phyloP scores from a whole-genome alignment of 2,329 filamentous ascomycete genomes.

The Sphaerulina musiva region DNA sequence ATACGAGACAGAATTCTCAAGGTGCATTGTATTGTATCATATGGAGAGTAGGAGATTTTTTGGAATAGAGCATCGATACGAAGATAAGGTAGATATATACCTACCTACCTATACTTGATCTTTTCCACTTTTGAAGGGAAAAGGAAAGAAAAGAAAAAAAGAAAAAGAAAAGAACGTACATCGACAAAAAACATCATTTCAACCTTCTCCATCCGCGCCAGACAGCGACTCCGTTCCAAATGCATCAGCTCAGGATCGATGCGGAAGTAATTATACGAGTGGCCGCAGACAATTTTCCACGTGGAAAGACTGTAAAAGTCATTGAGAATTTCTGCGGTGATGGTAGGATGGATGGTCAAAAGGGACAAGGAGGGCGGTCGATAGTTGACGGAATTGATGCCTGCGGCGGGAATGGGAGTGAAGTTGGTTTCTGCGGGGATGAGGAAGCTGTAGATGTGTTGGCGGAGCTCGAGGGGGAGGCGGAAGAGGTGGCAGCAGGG shows the following conservation, averaged over 20 bases:
- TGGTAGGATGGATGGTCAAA: slow-evolving; percentile 25
- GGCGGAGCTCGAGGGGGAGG: slow-evolving; percentile 42
- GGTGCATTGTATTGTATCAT: too few species aligned
- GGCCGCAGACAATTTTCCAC: slow-evolving; percentile 32
- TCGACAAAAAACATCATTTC: slow-evolving; percentile 34
- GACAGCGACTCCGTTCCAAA: slow-evolving; percentile 20
- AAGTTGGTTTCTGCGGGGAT: slow-evolving; percentile 26
- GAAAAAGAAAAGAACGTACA: too few species aligned
- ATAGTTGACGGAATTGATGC: slow-evolving; percentile 33
- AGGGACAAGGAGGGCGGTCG: slow-evolving; percentile 23
- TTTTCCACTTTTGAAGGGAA: too few species aligned
- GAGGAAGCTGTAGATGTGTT: slow-evolving; percentile 38
- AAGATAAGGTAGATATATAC: too few species aligned
- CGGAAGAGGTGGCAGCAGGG: slow-evolving; percentile 14
- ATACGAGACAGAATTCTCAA: too few species aligned
- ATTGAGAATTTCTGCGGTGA: slow-evolving; percentile 29
- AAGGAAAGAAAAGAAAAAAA: too few species aligned
- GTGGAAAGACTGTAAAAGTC: slow-evolving; percentile 31
- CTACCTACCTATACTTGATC: too few species aligned
- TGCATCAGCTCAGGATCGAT: slow-evolving; percentile 30
- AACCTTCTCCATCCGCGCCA: slow-evolving; percentile 26
- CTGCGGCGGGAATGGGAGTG: slow-evolving; percentile 29
- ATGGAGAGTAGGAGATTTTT: background rate
- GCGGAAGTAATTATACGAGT: slow-evolving; percentile 36
- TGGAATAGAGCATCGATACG: too few species aligned